Percentiles rank a stretch among this genome's conserved stretches.
Conservation (phyloP, 805 yeast species). For the Wickerhamiella shivajii region DNA sequence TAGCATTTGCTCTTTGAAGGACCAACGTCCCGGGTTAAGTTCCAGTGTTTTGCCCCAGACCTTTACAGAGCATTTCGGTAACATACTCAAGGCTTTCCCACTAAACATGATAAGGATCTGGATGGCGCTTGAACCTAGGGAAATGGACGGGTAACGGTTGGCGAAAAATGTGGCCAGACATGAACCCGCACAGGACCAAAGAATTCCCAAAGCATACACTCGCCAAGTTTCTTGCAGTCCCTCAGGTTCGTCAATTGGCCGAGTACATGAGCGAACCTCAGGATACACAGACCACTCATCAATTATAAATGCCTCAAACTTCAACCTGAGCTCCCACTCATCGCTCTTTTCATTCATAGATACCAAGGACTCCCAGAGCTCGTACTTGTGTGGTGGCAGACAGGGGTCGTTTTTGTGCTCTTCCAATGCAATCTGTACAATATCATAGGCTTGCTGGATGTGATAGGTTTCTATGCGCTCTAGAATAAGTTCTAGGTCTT, state of each 20-base stretch:
- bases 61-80: conserved; percentile 21
- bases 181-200: conserved; percentile 42
- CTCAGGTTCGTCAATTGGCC: conserved; percentile 36
- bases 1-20: conserved; percentile 24
- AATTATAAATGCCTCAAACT: conserved; percentile 31
- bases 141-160: conserved; percentile 40
- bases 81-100: conserved; percentile 32
- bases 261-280: conserved; percentile 43
- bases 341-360: too few species aligned
- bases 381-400: too few species aligned
- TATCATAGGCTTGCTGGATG: conserved; percentile 28
- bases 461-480: conserved; percentile 19
- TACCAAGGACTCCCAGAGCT: too few species aligned
- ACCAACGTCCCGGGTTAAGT: conserved; percentile 42
- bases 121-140: conserved; percentile 37
- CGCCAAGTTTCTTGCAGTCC: conserved; percentile 37
- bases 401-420: conserved; percentile 36
- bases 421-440: conserved; percentile 28
- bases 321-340: conserved; percentile 14
- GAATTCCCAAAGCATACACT: conserved; percentile 36
- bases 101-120: conserved; percentile 47
- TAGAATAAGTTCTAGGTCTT: conserved; percentile 12
- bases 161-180: conserved; percentile 46
- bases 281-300: conserved; percentile 40
- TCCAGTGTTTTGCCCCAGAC: conserved; percentile 28